Evolutionary conservation across 352 stramenopile species (phyloP).

Genomic region (Pythium aphanidermatum): DNA sequence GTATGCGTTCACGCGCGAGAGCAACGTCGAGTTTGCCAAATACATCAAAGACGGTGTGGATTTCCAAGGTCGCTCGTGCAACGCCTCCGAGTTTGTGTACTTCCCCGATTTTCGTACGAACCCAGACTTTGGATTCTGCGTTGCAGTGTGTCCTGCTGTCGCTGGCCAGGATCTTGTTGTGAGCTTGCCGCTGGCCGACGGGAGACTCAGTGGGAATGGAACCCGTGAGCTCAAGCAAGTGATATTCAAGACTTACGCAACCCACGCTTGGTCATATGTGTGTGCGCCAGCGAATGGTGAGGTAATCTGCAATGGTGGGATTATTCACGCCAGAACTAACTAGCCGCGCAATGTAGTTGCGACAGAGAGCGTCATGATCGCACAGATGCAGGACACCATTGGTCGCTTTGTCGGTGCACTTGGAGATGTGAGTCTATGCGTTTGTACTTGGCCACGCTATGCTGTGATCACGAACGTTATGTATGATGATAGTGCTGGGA

Average conservation of each 20-base stretch:
- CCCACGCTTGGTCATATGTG: conserved; percentile 57
- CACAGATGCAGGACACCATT: conserved; percentile 63
- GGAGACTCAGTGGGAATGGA: conserved; percentile 24
- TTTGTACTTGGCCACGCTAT: not conserved
- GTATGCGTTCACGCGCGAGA: conserved; percentile 61
- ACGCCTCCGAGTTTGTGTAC: conserved; percentile 48
- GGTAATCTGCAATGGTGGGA: not conserved
- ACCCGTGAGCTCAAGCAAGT: conserved; percentile 30
- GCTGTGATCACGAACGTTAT: conserved; percentile 1
- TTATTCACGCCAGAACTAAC: not conserved
- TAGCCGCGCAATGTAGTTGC: conserved; percentile 20
- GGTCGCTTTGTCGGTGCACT: conserved; percentile 76
- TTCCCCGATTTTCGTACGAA: conserved; percentile 63
- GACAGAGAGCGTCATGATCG: conserved; percentile 49
- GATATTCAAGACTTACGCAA: conserved; percentile 61
- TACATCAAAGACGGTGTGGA: conserved; percentile 79
- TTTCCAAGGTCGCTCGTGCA: conserved; percentile 60
- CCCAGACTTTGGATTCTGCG: conserved; percentile 78
- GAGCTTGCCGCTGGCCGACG: conserved; percentile 38
- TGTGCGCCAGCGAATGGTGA: conserved; percentile 55
- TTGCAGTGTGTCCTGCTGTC: conserved; percentile 39
- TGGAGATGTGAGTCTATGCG: conserved; percentile 34
- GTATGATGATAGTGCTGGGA: conserved; percentile 44
- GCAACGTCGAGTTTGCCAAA: conserved; percentile 55
- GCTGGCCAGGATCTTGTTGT: conserved; percentile 39